Conservation (phyloP, 768 basidiomycete species). For the Xerocomellus intermedius region DNA sequence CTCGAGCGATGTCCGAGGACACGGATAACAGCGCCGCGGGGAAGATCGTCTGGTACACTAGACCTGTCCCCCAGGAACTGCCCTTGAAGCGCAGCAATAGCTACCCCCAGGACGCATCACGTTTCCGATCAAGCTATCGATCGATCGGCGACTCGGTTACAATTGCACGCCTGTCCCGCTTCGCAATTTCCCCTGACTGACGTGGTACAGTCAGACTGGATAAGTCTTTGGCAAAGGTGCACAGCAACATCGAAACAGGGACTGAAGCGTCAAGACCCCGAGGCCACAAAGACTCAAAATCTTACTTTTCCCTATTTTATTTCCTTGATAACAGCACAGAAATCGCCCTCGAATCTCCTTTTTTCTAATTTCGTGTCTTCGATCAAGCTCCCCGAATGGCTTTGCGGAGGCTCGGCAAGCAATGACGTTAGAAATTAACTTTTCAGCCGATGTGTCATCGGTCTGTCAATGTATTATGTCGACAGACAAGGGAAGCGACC, state of each 20-base stretch:
- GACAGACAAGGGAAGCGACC: background rate
- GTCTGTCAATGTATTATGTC: conserved; percentile 2
- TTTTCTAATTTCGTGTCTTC: background rate
- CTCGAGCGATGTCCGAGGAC: background rate
- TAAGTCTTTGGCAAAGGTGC: background rate
- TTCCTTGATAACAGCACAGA: no score
- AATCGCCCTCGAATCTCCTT: no score
- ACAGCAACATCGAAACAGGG: background rate
- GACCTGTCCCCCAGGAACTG: background rate
- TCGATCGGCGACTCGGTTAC: background rate
- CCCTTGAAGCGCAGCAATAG: background rate
- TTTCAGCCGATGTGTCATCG: conserved; percentile 3
- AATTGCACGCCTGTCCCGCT: background rate
- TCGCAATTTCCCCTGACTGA: background rate
- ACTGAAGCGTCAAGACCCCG: background rate
- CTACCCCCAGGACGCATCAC: background rate
- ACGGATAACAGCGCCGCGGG: background rate
- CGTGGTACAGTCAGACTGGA: background rate
- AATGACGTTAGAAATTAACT: background rate
- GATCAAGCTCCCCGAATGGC: background rate
- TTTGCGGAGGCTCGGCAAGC: background rate
- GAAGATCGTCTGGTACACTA: background rate
- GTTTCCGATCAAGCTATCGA: background rate
- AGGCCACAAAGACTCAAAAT: background rate
- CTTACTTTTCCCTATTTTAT: background rate